Evolutionary conservation across 2,329 filamentous ascomycete genomes (phyloP).

Genomic region (Cryoendolithus antarcticus): DNA sequence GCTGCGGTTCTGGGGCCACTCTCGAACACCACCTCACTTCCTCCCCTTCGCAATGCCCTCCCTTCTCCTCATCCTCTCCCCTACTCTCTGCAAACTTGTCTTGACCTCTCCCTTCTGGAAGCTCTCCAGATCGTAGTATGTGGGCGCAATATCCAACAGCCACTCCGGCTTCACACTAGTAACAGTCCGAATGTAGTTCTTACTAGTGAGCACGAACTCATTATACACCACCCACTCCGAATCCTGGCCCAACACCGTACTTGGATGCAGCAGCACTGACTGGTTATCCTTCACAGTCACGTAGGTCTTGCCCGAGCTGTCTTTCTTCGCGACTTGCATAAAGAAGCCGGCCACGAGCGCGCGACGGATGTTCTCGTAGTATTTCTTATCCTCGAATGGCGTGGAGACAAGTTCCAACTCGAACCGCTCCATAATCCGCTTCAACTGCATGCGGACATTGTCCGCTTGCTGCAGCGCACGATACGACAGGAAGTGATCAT

Average conservation of each 20-base stretch:
- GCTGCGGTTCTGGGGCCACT: too few species aligned
- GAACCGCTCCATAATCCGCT: constrained; percentile 91
- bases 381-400: constrained; percentile 86
- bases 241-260: constrained; percentile 75
- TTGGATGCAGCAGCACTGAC: constrained; percentile 82
- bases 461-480: constrained; percentile 85
- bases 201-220: constrained; percentile 93
- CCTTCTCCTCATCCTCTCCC: constrained; percentile 40
- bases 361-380: constrained; percentile 93
- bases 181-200: constrained; percentile 94
- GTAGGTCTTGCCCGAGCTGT: constrained; percentile 79
- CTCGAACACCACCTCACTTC: constrained; percentile 33
- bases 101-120: constrained; percentile 83
- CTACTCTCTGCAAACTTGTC: constrained; percentile 44
- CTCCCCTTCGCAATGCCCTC: constrained; percentile 4
- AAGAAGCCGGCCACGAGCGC: constrained; percentile 93
- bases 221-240: constrained; percentile 98
- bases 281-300: constrained; percentile 95
- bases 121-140: constrained; percentile 74
- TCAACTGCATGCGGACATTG: constrained; percentile 82
- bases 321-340: constrained; percentile 97
- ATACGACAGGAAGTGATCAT: constrained; percentile 87
- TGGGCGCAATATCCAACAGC: constrained; percentile 86
- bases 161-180: constrained; percentile 88
- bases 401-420: constrained; percentile 79